Evolutionary conservation across 805 yeast genomes (phyloP).

Genomic region (Wickerhamomyces canadensis): DNA sequence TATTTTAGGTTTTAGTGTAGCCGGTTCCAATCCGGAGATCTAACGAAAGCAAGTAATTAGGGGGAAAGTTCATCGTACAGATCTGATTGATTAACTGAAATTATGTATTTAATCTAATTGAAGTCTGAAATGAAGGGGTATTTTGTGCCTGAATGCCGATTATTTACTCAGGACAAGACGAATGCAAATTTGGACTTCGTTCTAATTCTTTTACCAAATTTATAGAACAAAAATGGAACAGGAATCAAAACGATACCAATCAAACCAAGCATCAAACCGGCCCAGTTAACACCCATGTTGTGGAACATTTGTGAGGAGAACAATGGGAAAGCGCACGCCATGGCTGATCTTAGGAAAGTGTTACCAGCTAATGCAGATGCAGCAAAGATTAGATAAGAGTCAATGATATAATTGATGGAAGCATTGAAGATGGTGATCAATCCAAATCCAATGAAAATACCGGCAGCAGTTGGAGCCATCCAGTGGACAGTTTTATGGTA

Average conservation of each 20-base stretch:
- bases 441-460: slow-evolving; percentile 63
- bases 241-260: slow-evolving; percentile 53
- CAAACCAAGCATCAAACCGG: slow-evolving; percentile 68
- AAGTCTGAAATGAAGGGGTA: too few relatives aligned
- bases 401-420: slow-evolving; percentile 66
- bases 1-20: too few relatives aligned
- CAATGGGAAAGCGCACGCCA: slow-evolving; percentile 68
- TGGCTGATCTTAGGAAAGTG: slow-evolving; percentile 60
- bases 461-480: slow-evolving; percentile 71
- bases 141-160: too few relatives aligned
- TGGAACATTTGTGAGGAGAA: slow-evolving; percentile 69
- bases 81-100: too few relatives aligned
- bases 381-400: slow-evolving; percentile 62
- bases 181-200: slow-evolving; percentile 53
- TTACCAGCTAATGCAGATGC: slow-evolving; percentile 78
- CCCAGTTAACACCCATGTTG: slow-evolving; percentile 71
- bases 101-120: too few relatives aligned
- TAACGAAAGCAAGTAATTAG: too few relatives aligned
- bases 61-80: too few relatives aligned
- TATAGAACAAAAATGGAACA: slow-evolving; percentile 62
- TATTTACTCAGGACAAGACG: slow-evolving; percentile 13
- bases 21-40: too few relatives aligned
- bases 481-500: slow-evolving; percentile 68
- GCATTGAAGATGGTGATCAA: slow-evolving; percentile 63
- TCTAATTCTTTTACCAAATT: slow-evolving; percentile 54